Conservation (phyloP, 495 filamentous ascomycete genomes). For the Pyrenula massariospora region DNA sequence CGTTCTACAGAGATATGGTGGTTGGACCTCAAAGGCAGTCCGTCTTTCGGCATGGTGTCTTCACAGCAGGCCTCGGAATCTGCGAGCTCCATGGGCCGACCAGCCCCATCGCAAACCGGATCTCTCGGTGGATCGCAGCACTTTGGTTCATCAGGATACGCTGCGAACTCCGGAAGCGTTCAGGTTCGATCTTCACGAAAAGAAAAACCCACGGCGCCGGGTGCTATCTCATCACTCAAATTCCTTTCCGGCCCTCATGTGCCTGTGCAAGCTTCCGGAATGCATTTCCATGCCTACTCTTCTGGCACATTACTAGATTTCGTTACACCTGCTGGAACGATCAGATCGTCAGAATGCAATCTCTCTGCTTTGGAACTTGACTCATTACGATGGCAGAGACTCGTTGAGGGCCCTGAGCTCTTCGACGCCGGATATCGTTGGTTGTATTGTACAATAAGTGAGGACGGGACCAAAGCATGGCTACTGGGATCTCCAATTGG, state of each 20-base stretch:
- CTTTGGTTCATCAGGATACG: slow-evolving; percentile 59
- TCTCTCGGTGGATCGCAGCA: slow-evolving; percentile 1
- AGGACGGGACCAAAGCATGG: slow-evolving; percentile 91
- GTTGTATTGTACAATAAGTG: slow-evolving; percentile 94
- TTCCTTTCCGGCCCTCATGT: slow-evolving; percentile 84
- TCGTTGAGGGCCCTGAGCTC: slow-evolving; percentile 86
- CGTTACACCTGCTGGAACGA: slow-evolving; percentile 81
- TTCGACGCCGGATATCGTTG: slow-evolving; percentile 80
- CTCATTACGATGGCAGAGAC: slow-evolving; percentile 79
- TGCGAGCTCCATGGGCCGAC: slow-evolving; percentile 23
- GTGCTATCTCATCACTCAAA: slow-evolving; percentile 76
- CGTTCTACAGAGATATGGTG: slow-evolving; percentile 92
- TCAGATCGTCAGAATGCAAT: slow-evolving; percentile 73
- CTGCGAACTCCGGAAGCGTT: slow-evolving; percentile 79
- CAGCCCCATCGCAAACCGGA: background rate
- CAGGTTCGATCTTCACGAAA: slow-evolving; percentile 66
- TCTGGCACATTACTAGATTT: slow-evolving; percentile 89
- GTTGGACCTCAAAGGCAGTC: slow-evolving; percentile 84
- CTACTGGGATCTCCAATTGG: slow-evolving; percentile 73
- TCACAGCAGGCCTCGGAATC: slow-evolving; percentile 51
- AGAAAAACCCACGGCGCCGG: slow-evolving; percentile 64
- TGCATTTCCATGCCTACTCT: slow-evolving; percentile 89
- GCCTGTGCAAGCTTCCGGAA: slow-evolving; percentile 76
- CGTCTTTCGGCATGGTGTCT: slow-evolving; percentile 64
- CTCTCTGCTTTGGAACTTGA: slow-evolving; percentile 78